These are phyloP conservation scores for Pseudogymnoascus destructans DNA, from an alignment of 2,329 filamentous ascomycete genomes.

Conservation along the genomic window DNA sequence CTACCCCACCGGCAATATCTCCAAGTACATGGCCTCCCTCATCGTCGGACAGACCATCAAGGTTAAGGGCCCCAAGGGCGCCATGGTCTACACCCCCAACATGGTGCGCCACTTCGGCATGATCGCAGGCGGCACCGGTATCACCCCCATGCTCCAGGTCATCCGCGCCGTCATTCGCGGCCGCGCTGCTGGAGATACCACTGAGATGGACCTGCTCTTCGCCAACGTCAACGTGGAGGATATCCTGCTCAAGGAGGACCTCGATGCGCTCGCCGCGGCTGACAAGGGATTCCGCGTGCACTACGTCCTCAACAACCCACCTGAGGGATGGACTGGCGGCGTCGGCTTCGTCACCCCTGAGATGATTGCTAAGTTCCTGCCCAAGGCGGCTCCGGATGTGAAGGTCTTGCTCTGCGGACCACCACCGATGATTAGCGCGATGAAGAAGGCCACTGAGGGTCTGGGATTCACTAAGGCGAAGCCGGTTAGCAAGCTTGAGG, in stretches of 20 bases:
- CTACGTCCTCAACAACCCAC: slow-evolving; percentile 94
- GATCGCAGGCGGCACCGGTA: slow-evolving; percentile 94
- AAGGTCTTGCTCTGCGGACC: slow-evolving; percentile 93
- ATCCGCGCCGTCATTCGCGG: slow-evolving; percentile 81
- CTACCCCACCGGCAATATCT: slow-evolving; percentile 96
- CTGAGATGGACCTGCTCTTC: slow-evolving; percentile 88
- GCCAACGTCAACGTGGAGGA: slow-evolving; percentile 91
- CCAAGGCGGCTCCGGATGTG: slow-evolving; percentile 70
- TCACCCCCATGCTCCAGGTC: slow-evolving; percentile 97
- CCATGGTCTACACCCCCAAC: slow-evolving; percentile 94
- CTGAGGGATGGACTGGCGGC: slow-evolving; percentile 79
- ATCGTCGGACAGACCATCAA: slow-evolving; percentile 77
- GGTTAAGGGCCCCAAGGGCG: slow-evolving; percentile 88
- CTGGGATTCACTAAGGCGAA: slow-evolving; percentile 86
- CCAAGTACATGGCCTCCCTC: slow-evolving; percentile 75
- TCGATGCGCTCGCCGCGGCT: slow-evolving; percentile 64
- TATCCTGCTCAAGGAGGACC: slow-evolving; percentile 83
- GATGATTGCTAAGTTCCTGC: slow-evolving; percentile 85
- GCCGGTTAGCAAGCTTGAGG: slow-evolving; percentile 92
- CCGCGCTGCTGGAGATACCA: slow-evolving; percentile 65
- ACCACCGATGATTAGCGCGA: slow-evolving; percentile 88
- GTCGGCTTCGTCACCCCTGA: slow-evolving; percentile 91
- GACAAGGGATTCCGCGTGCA: slow-evolving; percentile 76
- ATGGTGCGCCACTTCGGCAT: slow-evolving; percentile 95
- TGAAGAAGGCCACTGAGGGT: slow-evolving; percentile 89